These are phyloP conservation scores for Hibiscus mutabilis DNA, from an alignment of 345 rosid genomes.

Conservation along the genomic window DNA sequence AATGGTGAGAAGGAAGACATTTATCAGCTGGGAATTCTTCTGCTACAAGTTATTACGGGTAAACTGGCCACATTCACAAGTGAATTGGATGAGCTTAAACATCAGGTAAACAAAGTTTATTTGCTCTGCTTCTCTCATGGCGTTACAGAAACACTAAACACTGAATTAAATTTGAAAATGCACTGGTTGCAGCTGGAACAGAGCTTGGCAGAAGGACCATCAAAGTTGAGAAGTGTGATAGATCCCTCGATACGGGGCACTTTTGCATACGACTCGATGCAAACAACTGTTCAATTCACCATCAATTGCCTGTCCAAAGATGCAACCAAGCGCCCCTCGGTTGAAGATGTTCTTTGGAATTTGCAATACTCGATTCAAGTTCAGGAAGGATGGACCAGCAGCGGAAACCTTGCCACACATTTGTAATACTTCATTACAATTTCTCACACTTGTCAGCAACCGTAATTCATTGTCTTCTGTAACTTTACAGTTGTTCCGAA, in stretches of 20 bases:
- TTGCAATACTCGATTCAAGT: constrained; percentile 84
- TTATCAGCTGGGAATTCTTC: constrained; percentile 72
- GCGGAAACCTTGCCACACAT: constrained; percentile 56
- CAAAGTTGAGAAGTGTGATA: constrained; percentile 32
- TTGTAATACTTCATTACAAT: constrained; percentile 1
- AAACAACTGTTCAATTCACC: constrained; percentile 63
- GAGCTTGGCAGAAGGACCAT: constrained; percentile 49
- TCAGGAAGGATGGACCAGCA: constrained; percentile 86
- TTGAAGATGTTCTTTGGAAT: constrained; percentile 93
- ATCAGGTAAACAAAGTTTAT: constrained; percentile 28
- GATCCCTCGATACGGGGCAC: constrained; percentile 66
- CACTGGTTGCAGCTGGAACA: constrained; percentile 41
- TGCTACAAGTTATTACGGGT: constrained; percentile 62
- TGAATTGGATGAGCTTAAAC: constrained; percentile 53
- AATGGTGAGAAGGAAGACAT: constrained; percentile 73
- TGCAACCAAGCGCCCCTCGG: constrained; percentile 55
- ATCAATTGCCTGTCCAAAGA: constrained; percentile 64
- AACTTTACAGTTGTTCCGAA: not conserved
- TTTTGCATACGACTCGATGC: constrained; percentile 71
- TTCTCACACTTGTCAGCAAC: not conserved
- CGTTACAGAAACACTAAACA: not conserved
- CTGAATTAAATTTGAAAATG: not conserved
- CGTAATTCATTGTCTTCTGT: not conserved
- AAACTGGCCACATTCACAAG: constrained; percentile 32
- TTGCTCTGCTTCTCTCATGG: not conserved